Evolutionary conservation across 495 filamentous ascomycete species (phyloP).

Genomic region (Penicillium paxilli): DNA sequence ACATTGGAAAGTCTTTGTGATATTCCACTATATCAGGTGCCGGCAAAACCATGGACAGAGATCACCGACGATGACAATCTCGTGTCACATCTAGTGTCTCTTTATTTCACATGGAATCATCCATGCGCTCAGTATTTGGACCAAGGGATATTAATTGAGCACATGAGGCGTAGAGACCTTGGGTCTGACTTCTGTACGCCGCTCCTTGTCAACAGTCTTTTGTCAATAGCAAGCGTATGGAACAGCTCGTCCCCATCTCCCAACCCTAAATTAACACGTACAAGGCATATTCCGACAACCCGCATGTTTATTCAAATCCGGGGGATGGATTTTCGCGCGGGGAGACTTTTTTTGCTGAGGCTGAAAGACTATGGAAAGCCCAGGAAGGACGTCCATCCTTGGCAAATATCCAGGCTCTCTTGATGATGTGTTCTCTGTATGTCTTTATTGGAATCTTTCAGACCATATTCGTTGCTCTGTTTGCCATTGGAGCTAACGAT

Average conservation of each 20-base stretch:
- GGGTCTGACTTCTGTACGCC: slow-evolving; percentile 37
- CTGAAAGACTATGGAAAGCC: slow-evolving; percentile 34
- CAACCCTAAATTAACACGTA: slow-evolving; percentile 4
- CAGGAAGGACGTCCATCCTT: slow-evolving; percentile 34
- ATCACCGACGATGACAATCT: slow-evolving; percentile 46
- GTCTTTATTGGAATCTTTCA: slow-evolving; percentile 10
- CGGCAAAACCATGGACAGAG: slow-evolving; percentile 45
- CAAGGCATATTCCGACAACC: slow-evolving; percentile 48
- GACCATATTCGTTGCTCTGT: not conserved
- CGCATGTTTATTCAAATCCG: slow-evolving; percentile 40
- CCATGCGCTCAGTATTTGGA: slow-evolving; percentile 39
- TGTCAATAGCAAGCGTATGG: slow-evolving; percentile 42
- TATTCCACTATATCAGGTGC: slow-evolving; percentile 34
- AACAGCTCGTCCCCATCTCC: not conserved
- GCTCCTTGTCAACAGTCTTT: slow-evolving; percentile 41
- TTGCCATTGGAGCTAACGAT: slow-evolving; percentile 12
- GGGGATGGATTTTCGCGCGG: slow-evolving; percentile 32
- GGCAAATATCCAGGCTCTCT: slow-evolving; percentile 37
- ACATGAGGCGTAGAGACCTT: slow-evolving; percentile 25
- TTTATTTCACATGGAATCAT: slow-evolving; percentile 50
- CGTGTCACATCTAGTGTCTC: slow-evolving; percentile 47
- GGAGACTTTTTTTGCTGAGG: slow-evolving; percentile 32
- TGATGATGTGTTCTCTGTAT: slow-evolving; percentile 39
- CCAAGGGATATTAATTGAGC: slow-evolving; percentile 31
- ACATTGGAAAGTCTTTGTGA: slow-evolving; percentile 39